These are phyloP conservation scores for Cocos nucifera DNA, from an alignment of 176 grass and related monocot genomes.

Conservation along the genomic window DNA sequence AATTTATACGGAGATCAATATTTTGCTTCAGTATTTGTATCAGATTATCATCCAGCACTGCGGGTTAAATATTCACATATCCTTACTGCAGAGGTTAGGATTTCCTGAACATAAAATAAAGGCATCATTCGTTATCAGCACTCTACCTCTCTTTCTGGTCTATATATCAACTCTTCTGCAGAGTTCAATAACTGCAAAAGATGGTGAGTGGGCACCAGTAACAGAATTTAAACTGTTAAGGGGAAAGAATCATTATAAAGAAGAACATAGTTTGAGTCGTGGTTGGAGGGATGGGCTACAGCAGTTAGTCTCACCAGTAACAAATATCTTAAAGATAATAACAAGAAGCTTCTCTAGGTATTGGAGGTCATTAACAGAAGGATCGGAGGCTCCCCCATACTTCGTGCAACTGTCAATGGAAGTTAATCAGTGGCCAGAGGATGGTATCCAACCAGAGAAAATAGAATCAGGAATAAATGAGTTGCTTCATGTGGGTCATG, in stretches of 20 bases:
- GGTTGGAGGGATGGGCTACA: conserved; percentile 39
- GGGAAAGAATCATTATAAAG: conserved; percentile 47
- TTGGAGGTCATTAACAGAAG: conserved; percentile 87
- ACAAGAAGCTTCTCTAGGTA: conserved; percentile 69
- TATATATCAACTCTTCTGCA: conserved; percentile 93
- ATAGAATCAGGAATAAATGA: conserved; percentile 92
- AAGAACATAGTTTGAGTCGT: conserved; percentile 30
- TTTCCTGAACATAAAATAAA: conserved; percentile 88
- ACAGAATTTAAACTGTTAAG: conserved; percentile 77
- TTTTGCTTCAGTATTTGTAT: conserved; percentile 86
- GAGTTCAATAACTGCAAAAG: conserved; percentile 88
- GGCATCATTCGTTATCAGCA: conserved; percentile 84
- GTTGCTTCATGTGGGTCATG: conserved; percentile 61
- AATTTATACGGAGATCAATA: conserved; percentile 91
- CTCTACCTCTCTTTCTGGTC: conserved; percentile 86
- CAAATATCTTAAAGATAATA: conserved; percentile 51
- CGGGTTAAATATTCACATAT: conserved; percentile 62
- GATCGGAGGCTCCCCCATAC: conserved; percentile 90
- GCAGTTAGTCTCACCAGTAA: conserved; percentile 43
- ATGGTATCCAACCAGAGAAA: conserved; percentile 92
- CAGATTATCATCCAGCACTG: conserved; percentile 99
- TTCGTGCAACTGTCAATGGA: conserved; percentile 97
- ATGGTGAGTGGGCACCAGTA: conserved; percentile 94
- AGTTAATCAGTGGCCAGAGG: conserved; percentile 86
- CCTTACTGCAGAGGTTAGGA: conserved; percentile 74